Conservation (phyloP, 108 stramenopile species). For the Cyclotella baltica region DNA sequence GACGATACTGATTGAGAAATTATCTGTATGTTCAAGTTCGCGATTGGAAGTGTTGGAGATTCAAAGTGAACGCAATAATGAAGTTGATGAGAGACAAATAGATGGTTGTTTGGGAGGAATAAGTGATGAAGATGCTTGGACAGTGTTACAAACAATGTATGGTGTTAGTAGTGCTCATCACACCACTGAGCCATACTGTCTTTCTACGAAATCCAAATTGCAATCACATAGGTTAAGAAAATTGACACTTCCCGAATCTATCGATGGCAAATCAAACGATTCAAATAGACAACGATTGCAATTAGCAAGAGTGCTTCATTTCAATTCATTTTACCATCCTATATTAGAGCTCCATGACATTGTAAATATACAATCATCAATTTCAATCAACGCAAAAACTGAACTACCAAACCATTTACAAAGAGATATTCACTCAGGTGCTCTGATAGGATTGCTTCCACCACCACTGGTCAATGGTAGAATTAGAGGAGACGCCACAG, state of each 20-base stretch:
- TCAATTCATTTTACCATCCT: slow-evolving; percentile 35
- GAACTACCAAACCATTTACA: slow-evolving; percentile 26
- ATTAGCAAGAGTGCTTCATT: slow-evolving; percentile 2
- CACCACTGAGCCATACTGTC: not conserved
- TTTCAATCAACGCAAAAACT: not conserved
- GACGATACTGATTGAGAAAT: not conserved
- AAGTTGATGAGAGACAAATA: not conserved
- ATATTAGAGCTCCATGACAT: slow-evolving; percentile 23
- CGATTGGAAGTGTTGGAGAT: slow-evolving; percentile 28
- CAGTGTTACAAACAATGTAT: slow-evolving; percentile 13
- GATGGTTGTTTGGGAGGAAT: not conserved
- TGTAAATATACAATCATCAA: not conserved
- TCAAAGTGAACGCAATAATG: not conserved
- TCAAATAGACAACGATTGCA: not conserved
- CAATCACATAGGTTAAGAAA: slow-evolving; percentile 17
- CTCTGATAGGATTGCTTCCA: slow-evolving; percentile 31
- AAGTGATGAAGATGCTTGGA: slow-evolving; percentile 2
- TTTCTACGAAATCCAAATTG: not conserved
- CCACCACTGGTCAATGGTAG: not conserved
- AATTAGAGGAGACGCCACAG: not conserved
- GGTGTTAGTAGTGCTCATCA: not conserved
- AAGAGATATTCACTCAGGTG: slow-evolving; percentile 24
- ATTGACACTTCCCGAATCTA: slow-evolving; percentile 14
- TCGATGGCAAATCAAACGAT: not conserved
- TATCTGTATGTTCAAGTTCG: not conserved